Base-by-base conservation (phyloP, 129 eudicot genomes). In the Flaveria linearis region DNA sequence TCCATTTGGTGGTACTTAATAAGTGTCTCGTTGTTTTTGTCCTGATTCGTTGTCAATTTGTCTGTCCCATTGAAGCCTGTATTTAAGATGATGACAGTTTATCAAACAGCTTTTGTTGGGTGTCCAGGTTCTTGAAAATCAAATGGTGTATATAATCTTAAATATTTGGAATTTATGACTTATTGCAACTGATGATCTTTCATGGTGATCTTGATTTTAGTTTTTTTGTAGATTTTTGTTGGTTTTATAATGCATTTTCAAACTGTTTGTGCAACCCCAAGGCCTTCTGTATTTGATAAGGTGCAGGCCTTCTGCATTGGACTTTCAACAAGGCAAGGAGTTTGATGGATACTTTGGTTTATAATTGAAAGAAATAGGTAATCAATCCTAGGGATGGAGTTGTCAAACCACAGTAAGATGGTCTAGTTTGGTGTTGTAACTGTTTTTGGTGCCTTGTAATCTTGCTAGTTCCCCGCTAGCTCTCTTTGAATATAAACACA, bases 61-160 rank as follows among this genome's bases (percentile, higher is more conserved):
- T 68, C 63, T 64, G 74, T 76, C 46, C 68, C 68, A 53, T 66
- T 72, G 56, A 76, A 71, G 66, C 72, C 51, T 69, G 76, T 62
- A 26, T 69, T 68, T 26, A 63, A 75, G 61, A 63, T 75, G 36
- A 68, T 56, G 57, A 60, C 68, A 9, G 46, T 23, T 26, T 50
- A 17, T 72, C 60, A 74, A 50, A 68, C 70, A 74, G 60, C 76
- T 68, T 68, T 64, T 56, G 62, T 66, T 65, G 58, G 68, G 30
- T 78, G 63, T 77, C 46, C 76, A 57, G 70, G 66, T 53, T 80
- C 61, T 72, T 80, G 84, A 73, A 65, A 80, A 55, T 73, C 42
- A 66, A 72, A 62, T 68, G 60, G 36, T 79, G 83, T 80, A 52
- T 65, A 55, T 80, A 68, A 68, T 68, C 30, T 23, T 20, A 5